These are phyloP conservation scores for Dictyostelium intermedium DNA, from an alignment of 78 protist genomes.

Conservation along the genomic window DNA sequence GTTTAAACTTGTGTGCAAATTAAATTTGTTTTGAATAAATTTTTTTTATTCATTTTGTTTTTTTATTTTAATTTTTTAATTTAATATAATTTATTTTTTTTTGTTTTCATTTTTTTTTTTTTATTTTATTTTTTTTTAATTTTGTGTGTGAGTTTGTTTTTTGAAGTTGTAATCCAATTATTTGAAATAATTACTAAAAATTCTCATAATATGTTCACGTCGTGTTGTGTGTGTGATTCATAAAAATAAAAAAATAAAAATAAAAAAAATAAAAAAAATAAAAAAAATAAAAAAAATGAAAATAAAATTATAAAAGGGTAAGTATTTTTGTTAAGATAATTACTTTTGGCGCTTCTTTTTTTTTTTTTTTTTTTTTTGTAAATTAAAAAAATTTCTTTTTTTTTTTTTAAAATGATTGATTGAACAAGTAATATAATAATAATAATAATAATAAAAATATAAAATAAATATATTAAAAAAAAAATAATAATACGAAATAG, in stretches of 20 bases:
- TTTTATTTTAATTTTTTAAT: background rate
- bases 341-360: background rate
- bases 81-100: background rate
- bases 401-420: background rate
- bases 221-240: background rate
- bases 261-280: background rate
- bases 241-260: background rate
- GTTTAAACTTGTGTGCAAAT: background rate
- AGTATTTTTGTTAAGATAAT: too few relatives aligned
- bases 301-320: too few relatives aligned
- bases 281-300: too few relatives aligned
- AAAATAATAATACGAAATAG: background rate
- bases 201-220: background rate
- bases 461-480: background rate
- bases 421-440: too few relatives aligned
- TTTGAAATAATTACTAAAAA: background rate
- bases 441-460: background rate
- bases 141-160: background rate
- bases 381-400: background rate
- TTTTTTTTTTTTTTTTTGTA: too few relatives aligned
- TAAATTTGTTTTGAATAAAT: too few relatives aligned
- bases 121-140: background rate
- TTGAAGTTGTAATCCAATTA: background rate
- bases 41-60: background rate
- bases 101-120: background rate